Percentiles rank a stretch among this genome's conserved stretches.
These are phyloP conservation scores for Pythium brassicae DNA, from an alignment of 352 stramenopile species.

Conservation along the genomic window DNA sequence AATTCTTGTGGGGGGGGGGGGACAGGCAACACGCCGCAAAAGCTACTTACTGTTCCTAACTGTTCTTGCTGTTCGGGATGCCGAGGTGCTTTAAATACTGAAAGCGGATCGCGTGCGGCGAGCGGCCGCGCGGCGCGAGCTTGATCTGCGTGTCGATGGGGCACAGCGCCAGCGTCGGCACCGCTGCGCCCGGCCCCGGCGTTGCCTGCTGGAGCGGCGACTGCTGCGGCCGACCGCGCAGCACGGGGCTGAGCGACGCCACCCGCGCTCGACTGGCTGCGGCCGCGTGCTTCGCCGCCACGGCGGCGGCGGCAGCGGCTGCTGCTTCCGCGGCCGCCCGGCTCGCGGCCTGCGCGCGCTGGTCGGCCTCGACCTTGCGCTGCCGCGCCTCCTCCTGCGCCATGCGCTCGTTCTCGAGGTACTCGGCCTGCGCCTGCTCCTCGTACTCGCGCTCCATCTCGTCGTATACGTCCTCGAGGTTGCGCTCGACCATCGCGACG, in stretches of 20 bases:
- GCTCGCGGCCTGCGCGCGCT: slow-evolving; percentile 14
- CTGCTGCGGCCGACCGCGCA: slow-evolving; percentile 9
- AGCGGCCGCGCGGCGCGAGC: slow-evolving; percentile 64
- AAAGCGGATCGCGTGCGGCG: slow-evolving; percentile 75
- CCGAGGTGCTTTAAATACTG: slow-evolving; percentile 87
- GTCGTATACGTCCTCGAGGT: slow-evolving; percentile 82
- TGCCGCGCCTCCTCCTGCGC: slow-evolving; percentile 57
- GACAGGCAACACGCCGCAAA: too few species aligned
- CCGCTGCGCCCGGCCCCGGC: background rate
- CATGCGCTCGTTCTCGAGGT: slow-evolving; percentile 71
- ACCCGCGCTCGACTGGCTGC: slow-evolving; percentile 22
- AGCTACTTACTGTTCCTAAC: too few species aligned
- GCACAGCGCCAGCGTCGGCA: slow-evolving; percentile 44
- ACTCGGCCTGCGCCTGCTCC: slow-evolving; percentile 56
- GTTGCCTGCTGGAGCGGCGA: slow-evolving; percentile 15
- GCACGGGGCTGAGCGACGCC: slow-evolving; percentile 30
- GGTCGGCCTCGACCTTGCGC: slow-evolving; percentile 34
- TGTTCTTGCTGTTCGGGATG: slow-evolving; percentile 43
- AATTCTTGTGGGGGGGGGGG: too few species aligned
- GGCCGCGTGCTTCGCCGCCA: slow-evolving; percentile 4
- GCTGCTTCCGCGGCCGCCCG: background rate
- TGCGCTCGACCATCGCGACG: slow-evolving; percentile 85
- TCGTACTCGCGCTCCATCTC: slow-evolving; percentile 87
- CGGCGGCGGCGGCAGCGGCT: background rate
- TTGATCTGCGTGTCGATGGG: slow-evolving; percentile 62